phyloP scores from a whole-genome alignment of 306 rosid species.

The Cucumis sativus region Cucumber_9930_V3 NC_026656.2:17553501-17554000 shows the following conservation, averaged over 20 bases:
- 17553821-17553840: not conserved
- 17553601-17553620: constrained; percentile 69
- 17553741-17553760: not conserved
- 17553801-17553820: not conserved
- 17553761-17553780: not conserved
- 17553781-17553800: not conserved
- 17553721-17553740: not conserved
- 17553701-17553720: constrained; percentile 82
- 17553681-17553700: constrained; percentile 43
- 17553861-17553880: not conserved
- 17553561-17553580: constrained; percentile 92
- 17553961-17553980: not conserved
- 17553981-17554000: not conserved
- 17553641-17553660: constrained; percentile 63
- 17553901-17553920: not conserved
- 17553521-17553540: constrained; percentile 83
- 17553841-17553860: not conserved
- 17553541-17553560: constrained; percentile 63
- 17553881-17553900: not conserved
- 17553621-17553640: constrained; percentile 92
- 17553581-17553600: constrained; percentile 91
- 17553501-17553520: constrained; percentile 42
- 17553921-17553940: not conserved
- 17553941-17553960: not conserved
- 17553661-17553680: constrained; percentile 43